Base-by-base conservation (phyloP, 495 filamentous ascomycete genomes). In the Neurospora sublineolata region DNA sequence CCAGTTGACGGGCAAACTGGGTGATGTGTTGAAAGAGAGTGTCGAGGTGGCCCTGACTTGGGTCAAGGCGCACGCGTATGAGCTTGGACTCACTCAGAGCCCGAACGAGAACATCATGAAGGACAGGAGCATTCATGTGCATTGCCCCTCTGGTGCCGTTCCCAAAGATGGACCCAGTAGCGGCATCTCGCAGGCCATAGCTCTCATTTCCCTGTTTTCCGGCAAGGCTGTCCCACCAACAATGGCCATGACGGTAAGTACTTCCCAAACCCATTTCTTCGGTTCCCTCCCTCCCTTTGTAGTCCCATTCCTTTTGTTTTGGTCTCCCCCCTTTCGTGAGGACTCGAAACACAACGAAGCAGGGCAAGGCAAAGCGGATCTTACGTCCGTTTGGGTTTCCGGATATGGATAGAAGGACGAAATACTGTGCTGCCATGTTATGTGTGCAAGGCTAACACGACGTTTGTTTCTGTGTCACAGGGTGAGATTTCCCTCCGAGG, bases 1-100 rank as follows among this genome's bases (percentile, higher is more conserved):
- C 67, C 94, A 97, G 82, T 88, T 98, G n/a, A 99, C 95, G 18
- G 95, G 95, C 67, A 99, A 97, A 78, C 88, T 99, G n/a, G 96
- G 95, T 71, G 94, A 97, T 78, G 95, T 98, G 23, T 88, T 99
- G 52, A 97, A 97, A 82, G 95, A 99, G 81, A 93, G 90, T 73
- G 96, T 97, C 46, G 94, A 98, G 79, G 95, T 99, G 27, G 95
- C 95, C 30, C 86, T 98, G 42, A 85, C 90, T 12, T 98, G 95
- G 95, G 95, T 99, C 40, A 97, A 97, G 81, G 92, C 93, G 27
- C 95, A 98, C 80, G 94, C 95, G 3, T 97, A 89, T 76, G 93
- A 94, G 76, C 87, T 99, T 20, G 94, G 94, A 14, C 82, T 99
- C 68, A 93, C 93, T 4, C 84, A 87, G 68, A 88, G 91, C 72